Base-by-base conservation (phyloP, 768 basidiomycete genomes). In the Gautieria morchelliformis region DNA sequence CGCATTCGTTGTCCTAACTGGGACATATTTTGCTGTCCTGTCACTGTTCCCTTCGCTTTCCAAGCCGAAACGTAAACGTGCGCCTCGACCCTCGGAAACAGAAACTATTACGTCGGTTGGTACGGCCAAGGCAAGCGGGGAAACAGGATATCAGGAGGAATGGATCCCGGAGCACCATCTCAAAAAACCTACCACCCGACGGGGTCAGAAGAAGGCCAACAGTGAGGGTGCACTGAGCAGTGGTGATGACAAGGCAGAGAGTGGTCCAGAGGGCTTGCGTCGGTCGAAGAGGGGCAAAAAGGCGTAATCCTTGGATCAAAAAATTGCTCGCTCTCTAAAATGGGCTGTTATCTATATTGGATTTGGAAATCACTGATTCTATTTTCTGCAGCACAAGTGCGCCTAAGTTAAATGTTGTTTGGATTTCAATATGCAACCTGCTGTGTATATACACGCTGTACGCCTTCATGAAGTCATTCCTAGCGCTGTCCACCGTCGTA, bases 111-210 rank as follows among this genome's bases (percentile, higher is more conserved):
- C 80, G 4, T 80, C 85, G 9, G 76, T 78, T 39, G 77, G 77
- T 30, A 68, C 80, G 8, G 78, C 79, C 37, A 84, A 85, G 7
- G 83, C 84, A 33, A 81, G 81, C 22, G 81, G 83, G 37, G 35
- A 9, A 37, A 76, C 82, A 2, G 79, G 83, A 40, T 91, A 92
- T 63, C 82, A 88, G 64, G 87, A 92, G 66, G 90, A 93, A 65
- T 93, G 90, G 90, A 93, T 93, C 62, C 90, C 90, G n/a, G 86
- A 87, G 62, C 87, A 90, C 65, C 90, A 92, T 64, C 73, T 90
- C 60, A 86, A 80, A 74, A 87, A 87, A 69, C 58, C 71, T 33
- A 88, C 81, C 68, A 53, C 48, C 11, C 67, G 70, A 17, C 47
- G 58, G n/a, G 64, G 69, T 39, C 81, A 78, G 63, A 76, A 78